phyloP scores from a whole-genome alignment of 1,284 basidiomycete genomes.

The Austroboletus novae-zelandiae region DNA sequence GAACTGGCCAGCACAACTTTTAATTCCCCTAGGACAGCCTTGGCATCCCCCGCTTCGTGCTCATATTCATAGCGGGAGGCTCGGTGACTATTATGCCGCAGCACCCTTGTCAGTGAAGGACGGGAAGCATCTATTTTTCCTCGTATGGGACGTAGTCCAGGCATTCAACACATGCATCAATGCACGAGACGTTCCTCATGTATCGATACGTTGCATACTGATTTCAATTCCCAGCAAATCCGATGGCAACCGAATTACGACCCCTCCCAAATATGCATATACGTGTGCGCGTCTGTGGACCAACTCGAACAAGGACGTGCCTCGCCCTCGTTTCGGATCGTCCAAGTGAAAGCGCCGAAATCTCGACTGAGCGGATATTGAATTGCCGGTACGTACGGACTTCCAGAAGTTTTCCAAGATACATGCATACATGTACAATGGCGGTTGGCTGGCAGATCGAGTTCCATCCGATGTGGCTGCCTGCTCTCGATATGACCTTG shows the following conservation, averaged over 20 bases:
- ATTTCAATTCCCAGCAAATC: conserved; percentile 2
- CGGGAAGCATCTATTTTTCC: conserved; percentile 10
- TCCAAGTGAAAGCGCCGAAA: conserved; percentile 22
- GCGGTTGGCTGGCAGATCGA: conserved; percentile 18
- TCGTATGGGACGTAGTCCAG: conserved; percentile 8
- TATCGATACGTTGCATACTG: conserved; percentile 8
- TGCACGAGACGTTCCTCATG: conserved; percentile 10
- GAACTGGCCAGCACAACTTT: conserved; percentile 9
- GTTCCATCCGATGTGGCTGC: conserved; percentile 19
- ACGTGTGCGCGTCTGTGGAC: conserved; percentile 6
- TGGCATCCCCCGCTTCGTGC: background rate
- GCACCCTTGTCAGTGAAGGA: conserved; percentile 2
- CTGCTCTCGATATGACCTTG: conserved; percentile 2
- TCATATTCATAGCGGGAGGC: background rate
- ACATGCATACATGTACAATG: conserved; percentile 13
- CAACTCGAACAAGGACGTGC: conserved; percentile 15
- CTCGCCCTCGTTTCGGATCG: conserved; percentile 9
- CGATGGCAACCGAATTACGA: conserved; percentile 6
- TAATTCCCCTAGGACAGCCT: conserved; percentile 30
- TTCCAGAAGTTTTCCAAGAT: conserved; percentile 27
- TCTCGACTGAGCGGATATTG: conserved; percentile 35
- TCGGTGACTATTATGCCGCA: conserved; percentile 3
- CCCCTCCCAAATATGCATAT: background rate
- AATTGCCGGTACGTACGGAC: conserved; percentile 29
- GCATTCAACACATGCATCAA: conserved; percentile 21